These are phyloP conservation scores for Paramecium octaurelia DNA, from an alignment of 73 alveolate species.

Conservation along the genomic window DNA sequence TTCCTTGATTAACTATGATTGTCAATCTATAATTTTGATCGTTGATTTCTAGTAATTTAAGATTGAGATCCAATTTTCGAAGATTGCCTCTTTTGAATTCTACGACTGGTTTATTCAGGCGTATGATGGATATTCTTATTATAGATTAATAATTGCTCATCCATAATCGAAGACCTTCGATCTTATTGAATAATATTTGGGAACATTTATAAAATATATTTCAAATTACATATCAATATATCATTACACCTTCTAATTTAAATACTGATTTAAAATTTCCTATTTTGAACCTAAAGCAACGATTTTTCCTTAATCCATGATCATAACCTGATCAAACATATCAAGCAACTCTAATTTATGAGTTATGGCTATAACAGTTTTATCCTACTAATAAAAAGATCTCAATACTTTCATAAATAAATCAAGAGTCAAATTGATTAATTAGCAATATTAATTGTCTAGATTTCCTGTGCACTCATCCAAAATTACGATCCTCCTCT, in stretches of 20 bases:
- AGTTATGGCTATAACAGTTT: conserved; percentile 21
- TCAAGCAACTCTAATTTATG: background rate
- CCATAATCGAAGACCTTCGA: background rate
- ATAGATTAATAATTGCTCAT: background rate
- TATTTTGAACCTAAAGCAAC: background rate
- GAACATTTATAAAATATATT: background rate
- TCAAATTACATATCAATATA: background rate
- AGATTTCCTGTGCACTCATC: conserved; percentile 63
- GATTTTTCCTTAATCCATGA: background rate
- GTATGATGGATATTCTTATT: background rate
- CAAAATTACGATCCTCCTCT: conserved; percentile 43
- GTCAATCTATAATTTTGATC: background rate
- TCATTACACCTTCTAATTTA: background rate
- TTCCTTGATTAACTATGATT: background rate
- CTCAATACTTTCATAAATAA: background rate
- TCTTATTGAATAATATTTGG: background rate
- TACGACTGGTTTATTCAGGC: background rate
- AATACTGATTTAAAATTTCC: background rate
- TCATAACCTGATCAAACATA: background rate
- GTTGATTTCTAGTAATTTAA: background rate
- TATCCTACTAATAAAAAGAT: background rate
- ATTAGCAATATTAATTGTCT: background rate
- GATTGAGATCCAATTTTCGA: background rate
- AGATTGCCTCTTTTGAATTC: background rate
- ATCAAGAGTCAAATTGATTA: background rate